Percentiles rank a stretch among this genome's conserved stretches.
Evolutionary conservation across 179 eudicot genomes (phyloP).

Genomic region (Beta lomatogona): DNA sequence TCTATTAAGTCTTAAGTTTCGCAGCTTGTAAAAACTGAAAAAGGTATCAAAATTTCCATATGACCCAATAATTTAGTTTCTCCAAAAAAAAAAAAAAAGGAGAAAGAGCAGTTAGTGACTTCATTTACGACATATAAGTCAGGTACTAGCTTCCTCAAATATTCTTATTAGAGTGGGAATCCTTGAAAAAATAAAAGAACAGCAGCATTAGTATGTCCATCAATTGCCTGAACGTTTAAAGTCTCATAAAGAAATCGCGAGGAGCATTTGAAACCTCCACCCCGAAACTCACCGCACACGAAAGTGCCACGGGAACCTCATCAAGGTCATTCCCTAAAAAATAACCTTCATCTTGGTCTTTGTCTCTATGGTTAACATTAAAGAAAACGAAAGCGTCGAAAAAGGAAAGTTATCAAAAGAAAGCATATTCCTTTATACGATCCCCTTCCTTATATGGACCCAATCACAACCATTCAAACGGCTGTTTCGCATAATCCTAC

Average conservation of each 20-base stretch:
- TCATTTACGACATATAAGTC: neutral
- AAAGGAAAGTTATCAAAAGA: neutral
- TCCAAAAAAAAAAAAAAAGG: neutral
- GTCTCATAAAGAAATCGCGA: neutral
- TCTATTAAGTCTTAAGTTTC: neutral
- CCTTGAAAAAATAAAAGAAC: neutral
- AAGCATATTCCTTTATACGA: slow-evolving; percentile 14
- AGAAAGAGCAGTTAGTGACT: neutral
- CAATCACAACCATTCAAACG: neutral
- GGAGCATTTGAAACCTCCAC: neutral
- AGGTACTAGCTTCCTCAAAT: neutral
- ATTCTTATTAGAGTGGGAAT: neutral
- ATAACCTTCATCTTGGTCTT: neutral
- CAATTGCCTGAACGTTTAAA: neutral
- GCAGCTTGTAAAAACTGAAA: neutral
- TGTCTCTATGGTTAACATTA: neutral
- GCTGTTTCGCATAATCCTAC: too few species aligned
- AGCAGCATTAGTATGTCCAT: neutral
- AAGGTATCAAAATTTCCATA: neutral
- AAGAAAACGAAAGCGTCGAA: neutral
- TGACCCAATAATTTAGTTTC: neutral
- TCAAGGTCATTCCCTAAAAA: too few species aligned
- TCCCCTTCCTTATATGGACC: neutral
- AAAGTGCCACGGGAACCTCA: neutral
- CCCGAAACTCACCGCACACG: neutral